A percentile compares a stretch with the other conserved stretches of the same genome.
These are phyloP conservation scores for Wallacemonas sp. DNA, from an alignment of 208 protist species.

Conservation along the genomic window DNA sequence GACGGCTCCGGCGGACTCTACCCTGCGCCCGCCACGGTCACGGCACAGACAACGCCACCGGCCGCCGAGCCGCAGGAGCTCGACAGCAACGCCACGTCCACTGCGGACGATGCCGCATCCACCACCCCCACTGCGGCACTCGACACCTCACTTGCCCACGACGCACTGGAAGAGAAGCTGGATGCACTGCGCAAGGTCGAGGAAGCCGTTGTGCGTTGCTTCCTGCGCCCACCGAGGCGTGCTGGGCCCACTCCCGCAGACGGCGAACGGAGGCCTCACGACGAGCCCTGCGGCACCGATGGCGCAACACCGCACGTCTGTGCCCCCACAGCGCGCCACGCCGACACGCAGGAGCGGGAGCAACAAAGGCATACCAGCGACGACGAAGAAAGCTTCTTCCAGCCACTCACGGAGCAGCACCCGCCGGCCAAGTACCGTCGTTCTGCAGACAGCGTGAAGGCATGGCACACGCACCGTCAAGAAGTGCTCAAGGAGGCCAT, in stretches of 20 bases:
- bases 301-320: no score
- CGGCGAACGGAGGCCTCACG: no score
- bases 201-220: neutral
- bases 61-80: neutral
- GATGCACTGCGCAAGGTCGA: neutral
- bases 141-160: neutral
- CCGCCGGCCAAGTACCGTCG: neutral
- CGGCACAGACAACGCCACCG: neutral
- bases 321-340: no score
- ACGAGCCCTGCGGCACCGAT: neutral
- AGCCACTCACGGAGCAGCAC: neutral
- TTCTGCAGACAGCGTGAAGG: slow-evolving; percentile 4
- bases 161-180: neutral
- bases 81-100: neutral
- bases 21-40: neutral
- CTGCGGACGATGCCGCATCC: neutral
- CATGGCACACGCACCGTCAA: slow-evolving; percentile 38
- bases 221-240: neutral
- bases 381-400: slow-evolving; percentile 1
- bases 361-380: no score
- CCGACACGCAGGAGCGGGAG: no score
- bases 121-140: neutral
- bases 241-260: neutral
- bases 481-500: slow-evolving; percentile 58
- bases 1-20: no score